Base-by-base conservation (phyloP, 768 basidiomycete genomes). In the Mycena latifolia region DNA sequence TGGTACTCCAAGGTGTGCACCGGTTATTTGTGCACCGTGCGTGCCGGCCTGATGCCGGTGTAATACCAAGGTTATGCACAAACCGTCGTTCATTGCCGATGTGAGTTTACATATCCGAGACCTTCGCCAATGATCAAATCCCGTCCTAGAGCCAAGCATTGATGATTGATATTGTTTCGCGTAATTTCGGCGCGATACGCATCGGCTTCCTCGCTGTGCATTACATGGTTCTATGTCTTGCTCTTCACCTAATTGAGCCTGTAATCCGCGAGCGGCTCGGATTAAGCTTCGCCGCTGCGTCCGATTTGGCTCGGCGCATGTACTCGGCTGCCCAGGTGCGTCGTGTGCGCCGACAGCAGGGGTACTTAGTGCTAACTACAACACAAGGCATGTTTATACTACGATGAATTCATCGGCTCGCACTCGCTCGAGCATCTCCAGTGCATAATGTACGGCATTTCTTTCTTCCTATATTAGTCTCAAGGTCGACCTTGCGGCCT, bases 391-490 rank as follows among this genome's bases (percentile, higher is more conserved):
- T 74, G 73, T 54, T 35, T 76, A 18, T 66, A 76, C 37, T 74
- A 73, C 33, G 63, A 72, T 41, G 71, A 74, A 29, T 76, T 74
- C 47, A 56, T 73, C 20, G 72, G 71, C 24, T 61, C 67, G 11
- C 75, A 76, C 61, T 66, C 64, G 28, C 65, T 76, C 2, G 75
- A 76, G 52, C 70, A 72, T 22, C 47, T 76, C 11, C 75, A 76
- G 29, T 73, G 69, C 24, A 71, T 76, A 29, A 66, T 76, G 75
- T 72, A 55, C 46, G 73, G 18, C 43, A 22, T 27, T 25, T 10
- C 15, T 37, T 31, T 41, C 33, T 20, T 15, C 14, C 43, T 4
- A 5, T 35, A 35, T 35, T 12, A 37, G 31, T 51, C 20, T 31
- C 39, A 12, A 10, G 48, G 31, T 15, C 69, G 46, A 55, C 48